These are phyloP conservation scores for Canna indica DNA, from an alignment of 176 grass and related monocot species.

Conservation along the genomic window DNA sequence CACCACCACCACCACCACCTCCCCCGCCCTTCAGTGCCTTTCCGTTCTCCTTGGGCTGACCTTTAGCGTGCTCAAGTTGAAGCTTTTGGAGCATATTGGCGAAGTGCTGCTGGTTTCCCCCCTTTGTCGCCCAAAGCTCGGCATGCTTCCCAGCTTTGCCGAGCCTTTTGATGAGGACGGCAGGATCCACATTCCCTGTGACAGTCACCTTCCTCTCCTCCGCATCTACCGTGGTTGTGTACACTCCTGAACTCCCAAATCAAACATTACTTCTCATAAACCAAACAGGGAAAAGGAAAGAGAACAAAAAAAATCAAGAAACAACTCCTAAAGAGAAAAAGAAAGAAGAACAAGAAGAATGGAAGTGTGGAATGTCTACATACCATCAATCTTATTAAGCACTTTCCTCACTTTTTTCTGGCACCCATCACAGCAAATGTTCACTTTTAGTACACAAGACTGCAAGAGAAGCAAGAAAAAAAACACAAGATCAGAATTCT, in stretches of 20 bases:
- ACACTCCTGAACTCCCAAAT: constrained; percentile 45
- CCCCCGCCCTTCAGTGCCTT: not conserved
- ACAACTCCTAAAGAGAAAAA: not conserved
- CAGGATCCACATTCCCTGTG: constrained; percentile 55
- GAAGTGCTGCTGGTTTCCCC: constrained; percentile 20
- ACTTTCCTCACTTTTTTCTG: constrained; percentile 48
- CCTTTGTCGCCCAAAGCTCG: constrained; percentile 57
- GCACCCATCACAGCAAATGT: constrained; percentile 46
- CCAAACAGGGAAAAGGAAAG: not conserved
- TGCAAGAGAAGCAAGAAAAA: constrained; percentile 6
- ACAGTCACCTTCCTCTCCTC: constrained; percentile 74
- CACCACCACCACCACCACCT: not conserved
- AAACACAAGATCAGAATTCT: not conserved
- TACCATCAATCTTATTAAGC: constrained; percentile 36
- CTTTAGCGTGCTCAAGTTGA: constrained; percentile 18
- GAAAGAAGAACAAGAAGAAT: not conserved
- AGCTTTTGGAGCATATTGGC: constrained; percentile 50
- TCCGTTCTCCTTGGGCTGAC: not conserved
- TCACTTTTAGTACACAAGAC: constrained; percentile 31
- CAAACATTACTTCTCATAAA: not conserved
- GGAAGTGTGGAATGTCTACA: not conserved
- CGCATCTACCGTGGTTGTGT: constrained; percentile 42
- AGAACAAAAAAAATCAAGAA: not conserved
- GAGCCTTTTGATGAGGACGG: constrained; percentile 73
- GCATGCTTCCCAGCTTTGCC: constrained; percentile 78